A percentile compares a stretch with the other conserved stretches of the same genome.
phyloP scores from a whole-genome alignment of 257 asterid genomes.

The Thymus mandschuricus region DNA sequence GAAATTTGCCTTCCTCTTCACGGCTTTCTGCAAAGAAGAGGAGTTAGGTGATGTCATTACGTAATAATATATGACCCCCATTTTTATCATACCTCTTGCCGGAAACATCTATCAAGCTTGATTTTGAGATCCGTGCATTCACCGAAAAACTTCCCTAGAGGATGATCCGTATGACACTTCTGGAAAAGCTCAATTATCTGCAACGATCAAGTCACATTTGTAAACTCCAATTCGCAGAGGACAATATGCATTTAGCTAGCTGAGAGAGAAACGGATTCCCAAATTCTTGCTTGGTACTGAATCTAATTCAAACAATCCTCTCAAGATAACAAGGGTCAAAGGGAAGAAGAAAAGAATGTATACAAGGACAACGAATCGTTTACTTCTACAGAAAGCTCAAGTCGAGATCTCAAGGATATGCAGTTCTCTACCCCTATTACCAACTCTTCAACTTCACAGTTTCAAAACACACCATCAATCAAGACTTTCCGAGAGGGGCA shows the following conservation, averaged over 20 bases:
- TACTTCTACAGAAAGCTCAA: background rate
- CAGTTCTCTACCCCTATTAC: background rate
- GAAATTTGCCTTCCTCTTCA: constrained; percentile 81
- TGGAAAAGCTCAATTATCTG: constrained; percentile 82
- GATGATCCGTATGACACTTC: constrained; percentile 79
- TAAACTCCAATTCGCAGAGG: background rate
- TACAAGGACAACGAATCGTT: background rate
- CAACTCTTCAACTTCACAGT: constrained; percentile 10
- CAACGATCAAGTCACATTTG: constrained; percentile 15
- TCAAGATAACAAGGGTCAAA: no score
- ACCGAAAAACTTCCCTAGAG: constrained; percentile 78
- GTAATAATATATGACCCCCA: constrained; percentile 2
- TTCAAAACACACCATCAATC: background rate
- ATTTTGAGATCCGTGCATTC: constrained; percentile 77
- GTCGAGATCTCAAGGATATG: background rate
- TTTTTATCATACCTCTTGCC: constrained; percentile 63
- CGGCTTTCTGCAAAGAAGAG: constrained; percentile 61
- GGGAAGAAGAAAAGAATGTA: background rate
- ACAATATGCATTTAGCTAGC: no score
- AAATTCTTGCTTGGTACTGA: constrained; percentile 1
- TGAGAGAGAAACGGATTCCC: background rate
- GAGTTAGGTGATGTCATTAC: background rate
- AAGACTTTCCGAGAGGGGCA: background rate
- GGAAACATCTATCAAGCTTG: constrained; percentile 77
- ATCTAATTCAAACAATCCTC: background rate